These are phyloP conservation scores for Borovskyia barvae DNA, from an alignment of 208 protist species.

Conservation along the genomic window DNA sequence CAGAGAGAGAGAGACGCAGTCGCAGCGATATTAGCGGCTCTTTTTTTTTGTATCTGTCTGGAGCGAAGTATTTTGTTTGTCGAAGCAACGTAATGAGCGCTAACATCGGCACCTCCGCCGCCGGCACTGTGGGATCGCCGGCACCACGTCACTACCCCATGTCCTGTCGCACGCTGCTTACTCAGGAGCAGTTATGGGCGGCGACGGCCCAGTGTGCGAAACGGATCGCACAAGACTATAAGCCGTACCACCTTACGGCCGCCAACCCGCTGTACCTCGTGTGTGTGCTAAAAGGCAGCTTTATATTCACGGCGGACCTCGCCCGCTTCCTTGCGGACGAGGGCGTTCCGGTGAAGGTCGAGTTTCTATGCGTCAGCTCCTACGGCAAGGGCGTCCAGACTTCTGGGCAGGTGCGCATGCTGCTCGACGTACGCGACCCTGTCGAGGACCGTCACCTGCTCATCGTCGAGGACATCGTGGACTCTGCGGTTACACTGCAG, in stretches of 20 bases:
- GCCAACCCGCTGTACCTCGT: constrained; percentile 79
- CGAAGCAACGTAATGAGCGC: no score
- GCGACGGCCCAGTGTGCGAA: constrained; percentile 47
- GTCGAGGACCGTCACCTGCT: constrained; percentile 78
- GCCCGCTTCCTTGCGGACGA: constrained; percentile 52
- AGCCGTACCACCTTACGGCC: constrained; percentile 24
- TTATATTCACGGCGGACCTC: constrained; percentile 85
- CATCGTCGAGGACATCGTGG: constrained; percentile 91
- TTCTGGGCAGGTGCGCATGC: constrained; percentile 82
- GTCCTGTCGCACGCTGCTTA: constrained; percentile 40
- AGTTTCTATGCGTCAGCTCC: constrained; percentile 87
- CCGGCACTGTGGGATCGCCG: neutral
- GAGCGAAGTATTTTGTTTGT: no score
- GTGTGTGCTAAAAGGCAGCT: constrained; percentile 84
- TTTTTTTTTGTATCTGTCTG: no score
- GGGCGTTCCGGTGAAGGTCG: constrained; percentile 68
- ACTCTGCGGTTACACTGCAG: constrained; percentile 78
- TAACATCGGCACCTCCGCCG: constrained; percentile 8
- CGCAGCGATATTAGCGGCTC: no score
- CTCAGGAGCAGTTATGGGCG: constrained; percentile 55
- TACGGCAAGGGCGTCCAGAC: constrained; percentile 47
- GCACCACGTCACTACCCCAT: constrained; percentile 55
- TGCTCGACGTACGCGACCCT: constrained; percentile 76
- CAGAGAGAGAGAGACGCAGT: no score
- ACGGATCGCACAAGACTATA: constrained; percentile 77